A percentile compares a stretch with the other conserved stretches of the same genome.
Conservation (phyloP, 108 stramenopile genomes). For the Epipyxis sp. region DNA sequence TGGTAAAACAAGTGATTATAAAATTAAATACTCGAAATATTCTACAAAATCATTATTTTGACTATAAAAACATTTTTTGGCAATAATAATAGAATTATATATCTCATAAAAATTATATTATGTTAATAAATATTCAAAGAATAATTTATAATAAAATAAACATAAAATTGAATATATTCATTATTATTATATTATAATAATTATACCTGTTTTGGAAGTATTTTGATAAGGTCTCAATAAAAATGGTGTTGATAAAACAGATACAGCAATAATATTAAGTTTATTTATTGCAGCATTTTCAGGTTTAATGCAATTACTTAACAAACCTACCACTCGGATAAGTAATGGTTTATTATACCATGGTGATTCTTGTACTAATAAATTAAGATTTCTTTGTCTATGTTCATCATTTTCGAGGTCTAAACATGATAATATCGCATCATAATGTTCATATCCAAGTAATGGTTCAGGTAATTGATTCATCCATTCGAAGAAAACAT, state of each 20-base stretch:
- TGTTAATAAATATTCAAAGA: too few relatives aligned
- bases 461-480: constrained; percentile 21
- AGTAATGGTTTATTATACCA: constrained; percentile 3
- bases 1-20: too few relatives aligned
- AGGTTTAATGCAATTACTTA: neutral
- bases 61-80: too few relatives aligned
- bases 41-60: too few relatives aligned
- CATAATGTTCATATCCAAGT: neutral
- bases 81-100: too few relatives aligned
- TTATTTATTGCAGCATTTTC: neutral
- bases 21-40: too few relatives aligned
- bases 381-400: neutral
- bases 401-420: constrained; percentile 20
- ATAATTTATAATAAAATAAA: too few relatives aligned
- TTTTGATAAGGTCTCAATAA: neutral
- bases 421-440: neutral
- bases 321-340: neutral
- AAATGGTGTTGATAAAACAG: neutral
- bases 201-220: too few relatives aligned
- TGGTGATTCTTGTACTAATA: constrained; percentile 10
- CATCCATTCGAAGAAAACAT: neutral
- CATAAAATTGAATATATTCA: too few relatives aligned
- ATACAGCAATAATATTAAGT: constrained; percentile 10
- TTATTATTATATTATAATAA: too few relatives aligned
- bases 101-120: too few relatives aligned